Evolutionary conservation across 2,329 filamentous ascomycete species (phyloP).

Genomic region (Fusarium tanahbumbuense): DNA sequence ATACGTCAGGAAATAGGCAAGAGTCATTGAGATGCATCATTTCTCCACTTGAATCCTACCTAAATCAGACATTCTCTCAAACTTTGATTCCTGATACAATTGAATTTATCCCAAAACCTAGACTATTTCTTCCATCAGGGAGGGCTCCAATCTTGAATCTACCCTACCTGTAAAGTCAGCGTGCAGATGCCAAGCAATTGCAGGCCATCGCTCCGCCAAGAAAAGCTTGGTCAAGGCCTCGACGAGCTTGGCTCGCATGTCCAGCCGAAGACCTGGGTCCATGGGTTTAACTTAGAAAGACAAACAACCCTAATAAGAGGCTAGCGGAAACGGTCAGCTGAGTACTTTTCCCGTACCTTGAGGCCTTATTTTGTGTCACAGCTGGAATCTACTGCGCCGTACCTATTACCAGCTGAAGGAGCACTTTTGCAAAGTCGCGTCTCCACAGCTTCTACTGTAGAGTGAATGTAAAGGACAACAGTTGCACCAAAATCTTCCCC

Average conservation of each 20-base stretch:
- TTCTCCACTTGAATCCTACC: neutral
- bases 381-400: neutral
- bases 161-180: slow-evolving; percentile 28
- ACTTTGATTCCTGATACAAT: neutral
- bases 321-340: slow-evolving; percentile 21
- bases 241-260: slow-evolving; percentile 42
- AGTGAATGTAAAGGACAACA: neutral
- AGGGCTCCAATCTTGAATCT: slow-evolving; percentile 25
- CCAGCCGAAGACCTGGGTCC: slow-evolving; percentile 23
- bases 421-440: neutral
- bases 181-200: slow-evolving; percentile 44
- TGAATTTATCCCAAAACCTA: neutral
- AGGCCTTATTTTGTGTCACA: slow-evolving; percentile 7
- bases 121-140: neutral
- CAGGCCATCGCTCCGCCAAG: slow-evolving; percentile 45
- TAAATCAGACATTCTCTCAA: neutral
- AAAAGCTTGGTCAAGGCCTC: slow-evolving; percentile 47
- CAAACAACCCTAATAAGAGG: slow-evolving; percentile 2
- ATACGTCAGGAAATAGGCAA: slow-evolving; percentile 1
- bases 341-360: neutral
- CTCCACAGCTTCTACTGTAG: neutral
- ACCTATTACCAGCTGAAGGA: neutral
- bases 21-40: neutral
- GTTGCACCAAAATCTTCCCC: neutral
- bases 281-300: slow-evolving; percentile 18